Base-by-base conservation (phyloP, 2,329 filamentous ascomycete species). In the Microdochium trichocladiopsis region DNA sequence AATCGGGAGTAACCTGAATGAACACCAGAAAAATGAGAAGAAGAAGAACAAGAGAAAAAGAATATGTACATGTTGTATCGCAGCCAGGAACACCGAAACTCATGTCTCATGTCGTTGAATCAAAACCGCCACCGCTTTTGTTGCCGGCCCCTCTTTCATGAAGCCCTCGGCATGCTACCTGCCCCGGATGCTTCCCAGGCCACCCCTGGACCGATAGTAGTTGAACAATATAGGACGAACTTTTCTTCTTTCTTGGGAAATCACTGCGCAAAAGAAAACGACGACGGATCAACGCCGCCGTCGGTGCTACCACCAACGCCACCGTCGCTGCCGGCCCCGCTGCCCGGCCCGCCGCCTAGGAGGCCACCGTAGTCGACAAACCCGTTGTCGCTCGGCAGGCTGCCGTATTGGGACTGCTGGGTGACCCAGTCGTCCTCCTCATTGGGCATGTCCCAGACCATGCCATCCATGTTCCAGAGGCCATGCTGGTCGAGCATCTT, bases 391-490 rank as follows among this genome's bases (percentile, higher is more conserved):
- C 41, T 18, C 18, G 41, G 41, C 14, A 45, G 41, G 41, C 41
- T 22, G 41, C 41, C 18, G 41, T 45, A 45, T 18, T 45, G 41
- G 6, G 41, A 45, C 21, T 31, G 28, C 28, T 31, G 28, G 28
- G 28, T 31, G 28, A 18, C 18, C 41, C 41, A 45, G 12, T 45
- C 41, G 12, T 45, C 41, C 9, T 45, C 41, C 18, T 45, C 41
- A 18, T 3, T 18, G 41, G 36, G 36, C 36, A 68, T 68, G 37
- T 71, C 69, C 78, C 78, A 82, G 59, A 73, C 71, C 76, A 80
- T 79, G 54, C 76, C 78, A 58, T 81, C 77, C 9, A 80, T 64
- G 61, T 81, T 78, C 77, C 78, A 80, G 11, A 80, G 66, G 9
- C 75, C 75, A 45, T 78, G 73, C 60, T 80, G 75, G 59, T 80